Conservation (phyloP, 805 yeast species). For the Candida sakaeoensis region DNA sequence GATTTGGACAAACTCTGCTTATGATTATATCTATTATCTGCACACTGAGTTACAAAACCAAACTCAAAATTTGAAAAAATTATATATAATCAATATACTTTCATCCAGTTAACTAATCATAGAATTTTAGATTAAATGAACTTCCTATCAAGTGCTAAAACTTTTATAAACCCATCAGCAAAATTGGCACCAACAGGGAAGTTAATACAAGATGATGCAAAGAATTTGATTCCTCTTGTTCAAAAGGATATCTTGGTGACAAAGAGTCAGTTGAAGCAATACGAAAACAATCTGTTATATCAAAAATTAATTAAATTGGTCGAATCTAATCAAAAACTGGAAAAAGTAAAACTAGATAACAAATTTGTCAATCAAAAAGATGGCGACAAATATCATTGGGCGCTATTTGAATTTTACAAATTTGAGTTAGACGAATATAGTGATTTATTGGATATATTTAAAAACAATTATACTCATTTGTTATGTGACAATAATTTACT, state of each 20-base stretch:
- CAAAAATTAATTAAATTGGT: slow-evolving; percentile 20
- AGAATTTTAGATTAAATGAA: slow-evolving; percentile 1
- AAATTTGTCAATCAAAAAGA: slow-evolving; percentile 12
- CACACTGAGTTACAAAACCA: not conserved
- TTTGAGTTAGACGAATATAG: slow-evolving; percentile 17
- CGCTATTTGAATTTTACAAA: slow-evolving; percentile 18
- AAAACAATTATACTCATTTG: slow-evolving; percentile 23
- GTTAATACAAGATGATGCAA: slow-evolving; percentile 16
- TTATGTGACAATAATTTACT: slow-evolving; percentile 15
- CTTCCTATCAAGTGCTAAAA: slow-evolving; percentile 2
- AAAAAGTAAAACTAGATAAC: slow-evolving; percentile 14
- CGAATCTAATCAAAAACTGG: slow-evolving; percentile 17
- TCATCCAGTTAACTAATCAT: not conserved
- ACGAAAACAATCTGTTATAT: slow-evolving; percentile 20
- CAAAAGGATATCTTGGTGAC: slow-evolving; percentile 19
- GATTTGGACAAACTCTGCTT: not conserved
- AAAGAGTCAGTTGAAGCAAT: slow-evolving; percentile 19
- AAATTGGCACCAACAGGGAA: slow-evolving; percentile 8
- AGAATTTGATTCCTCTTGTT: slow-evolving; percentile 17
- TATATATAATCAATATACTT: not conserved
- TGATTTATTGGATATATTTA: slow-evolving; percentile 18
- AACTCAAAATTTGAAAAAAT: not conserved
- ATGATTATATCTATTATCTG: not conserved
- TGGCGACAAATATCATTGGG: slow-evolving; percentile 14
- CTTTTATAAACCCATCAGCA: slow-evolving; percentile 2